Conservation (phyloP, 2,329 filamentous ascomycete genomes). For the Pestalotiopsis sp. region DNA sequence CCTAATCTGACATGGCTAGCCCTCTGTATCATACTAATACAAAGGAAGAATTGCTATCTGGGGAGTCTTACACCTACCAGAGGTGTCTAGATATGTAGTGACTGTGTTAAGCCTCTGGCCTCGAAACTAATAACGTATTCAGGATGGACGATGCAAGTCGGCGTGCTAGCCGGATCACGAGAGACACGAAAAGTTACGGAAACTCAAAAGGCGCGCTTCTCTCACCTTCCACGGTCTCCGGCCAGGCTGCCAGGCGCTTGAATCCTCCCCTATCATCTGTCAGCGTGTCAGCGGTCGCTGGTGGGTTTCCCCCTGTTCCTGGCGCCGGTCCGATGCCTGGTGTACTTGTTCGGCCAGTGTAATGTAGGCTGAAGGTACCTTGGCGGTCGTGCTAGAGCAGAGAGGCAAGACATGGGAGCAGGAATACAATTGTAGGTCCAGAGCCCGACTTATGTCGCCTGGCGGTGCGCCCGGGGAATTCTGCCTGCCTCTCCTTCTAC, state of each 20-base stretch:
- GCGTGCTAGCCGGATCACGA: neutral
- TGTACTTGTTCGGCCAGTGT: too few species aligned
- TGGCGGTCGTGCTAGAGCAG: neutral
- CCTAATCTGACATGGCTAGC: neutral
- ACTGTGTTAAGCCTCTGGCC: neutral
- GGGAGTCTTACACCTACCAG: neutral
- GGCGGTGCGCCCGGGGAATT: neutral
- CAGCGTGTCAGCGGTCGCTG: neutral
- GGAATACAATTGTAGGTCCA: neutral
- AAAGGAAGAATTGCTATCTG: too few species aligned
- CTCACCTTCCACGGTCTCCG: neutral
- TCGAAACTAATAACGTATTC: neutral
- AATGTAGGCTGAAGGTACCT: neutral
- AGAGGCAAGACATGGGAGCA: neutral
- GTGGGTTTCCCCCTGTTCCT: constrained; percentile 10
- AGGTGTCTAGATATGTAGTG: neutral
- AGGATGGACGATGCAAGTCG: neutral
- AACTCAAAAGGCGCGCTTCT: constrained; percentile 4
- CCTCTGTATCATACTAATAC: neutral
- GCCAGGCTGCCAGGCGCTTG: neutral
- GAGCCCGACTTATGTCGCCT: neutral
- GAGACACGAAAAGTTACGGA: neutral
- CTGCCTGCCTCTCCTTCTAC: neutral
- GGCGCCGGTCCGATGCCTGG: constrained; percentile 9
- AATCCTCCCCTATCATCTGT: constrained; percentile 2